Base-by-base conservation (phyloP, 2,329 filamentous ascomycete species). In the Chrysosporium keratinophilum region DNA sequence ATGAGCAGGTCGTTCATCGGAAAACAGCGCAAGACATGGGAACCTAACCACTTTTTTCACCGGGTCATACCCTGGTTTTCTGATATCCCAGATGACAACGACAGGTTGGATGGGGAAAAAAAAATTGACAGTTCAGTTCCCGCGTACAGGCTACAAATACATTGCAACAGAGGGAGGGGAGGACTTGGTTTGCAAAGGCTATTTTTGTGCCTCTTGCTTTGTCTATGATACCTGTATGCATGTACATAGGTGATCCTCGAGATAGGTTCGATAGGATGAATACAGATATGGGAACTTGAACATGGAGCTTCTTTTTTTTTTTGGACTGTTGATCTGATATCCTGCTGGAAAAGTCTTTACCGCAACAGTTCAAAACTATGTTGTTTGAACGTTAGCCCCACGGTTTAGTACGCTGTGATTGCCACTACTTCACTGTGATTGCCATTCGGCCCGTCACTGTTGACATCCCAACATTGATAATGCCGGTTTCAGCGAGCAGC, bases 231-330 rank as follows among this genome's bases (percentile, higher is more conserved):
- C 39, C 12, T 50, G 37, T 31, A 50, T 43, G 34, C 12, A 44
- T 23, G 17, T 23, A 23, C 41, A 17, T 41, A 19, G 15, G 15
- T 17, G 3, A 9, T 17, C 33, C 23, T 41, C 17, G 20, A 50
- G 47, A 50, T 41, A 42, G 20, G n/a, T 20, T 50, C 40, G 20
- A 34, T 42, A 41, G 39, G 31, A 10, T 50, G 28, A 50, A 50
- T 50, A 50, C 48, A 43, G 40, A 43, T 39, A 42, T 50, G 37
- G 48, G 48, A 50, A 43, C 31, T 42, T 35, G 23, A 35, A 50
- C 12, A 41, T 17, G 41, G 31, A 10, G 5, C 11, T 34, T 34
- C 7, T 47, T 17, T 34, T 11, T 28, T 28, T 11, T 45, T 20
- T 2, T 37, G 39, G n/a, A 39, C 12, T n/a, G 31, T n/a, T n/a